Conservation (phyloP, 208 protist genomes). For the Wallacemonas collosoma region DNA sequence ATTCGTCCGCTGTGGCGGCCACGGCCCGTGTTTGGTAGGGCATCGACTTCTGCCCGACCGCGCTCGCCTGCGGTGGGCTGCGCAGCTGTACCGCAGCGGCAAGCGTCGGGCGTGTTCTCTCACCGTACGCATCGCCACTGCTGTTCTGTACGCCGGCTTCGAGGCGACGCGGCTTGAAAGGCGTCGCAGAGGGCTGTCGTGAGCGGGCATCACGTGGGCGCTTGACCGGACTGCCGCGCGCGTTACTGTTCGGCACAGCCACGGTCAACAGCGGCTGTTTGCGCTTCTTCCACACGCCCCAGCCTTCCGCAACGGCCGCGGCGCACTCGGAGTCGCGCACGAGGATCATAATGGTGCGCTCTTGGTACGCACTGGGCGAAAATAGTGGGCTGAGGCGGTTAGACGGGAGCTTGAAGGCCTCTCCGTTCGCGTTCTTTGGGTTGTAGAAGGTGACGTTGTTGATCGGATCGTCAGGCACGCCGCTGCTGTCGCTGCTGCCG, state of each 20-base stretch:
- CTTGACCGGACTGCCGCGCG: constrained; percentile 5
- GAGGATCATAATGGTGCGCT: constrained; percentile 81
- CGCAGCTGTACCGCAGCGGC: too few species aligned
- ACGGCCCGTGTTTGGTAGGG: too few species aligned
- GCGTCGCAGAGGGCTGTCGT: constrained; percentile 11
- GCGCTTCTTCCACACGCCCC: constrained; percentile 30
- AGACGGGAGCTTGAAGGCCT: constrained; percentile 57
- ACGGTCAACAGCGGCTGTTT: constrained; percentile 28
- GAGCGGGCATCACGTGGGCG: constrained; percentile 12
- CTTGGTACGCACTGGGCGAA: constrained; percentile 65
- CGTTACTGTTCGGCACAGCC: constrained; percentile 47
- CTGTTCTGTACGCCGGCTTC: not conserved
- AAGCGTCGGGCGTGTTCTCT: not conserved
- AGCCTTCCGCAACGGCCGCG: constrained; percentile 24
- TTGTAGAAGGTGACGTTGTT: constrained; percentile 72
- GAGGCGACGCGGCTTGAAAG: constrained; percentile 16
- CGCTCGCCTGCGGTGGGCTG: too few species aligned
- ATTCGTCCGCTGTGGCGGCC: too few species aligned
- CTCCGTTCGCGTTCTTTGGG: constrained; percentile 40
- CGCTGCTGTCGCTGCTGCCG: constrained; percentile 48
- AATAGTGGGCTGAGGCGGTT: constrained; percentile 65
- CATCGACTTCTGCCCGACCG: too few species aligned
- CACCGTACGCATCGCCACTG: not conserved
- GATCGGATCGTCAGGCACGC: constrained; percentile 70
- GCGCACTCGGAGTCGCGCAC: constrained; percentile 40